phyloP scores from a whole-genome alignment of 345 rosid species.

The Kandelia obovata region DNA sequence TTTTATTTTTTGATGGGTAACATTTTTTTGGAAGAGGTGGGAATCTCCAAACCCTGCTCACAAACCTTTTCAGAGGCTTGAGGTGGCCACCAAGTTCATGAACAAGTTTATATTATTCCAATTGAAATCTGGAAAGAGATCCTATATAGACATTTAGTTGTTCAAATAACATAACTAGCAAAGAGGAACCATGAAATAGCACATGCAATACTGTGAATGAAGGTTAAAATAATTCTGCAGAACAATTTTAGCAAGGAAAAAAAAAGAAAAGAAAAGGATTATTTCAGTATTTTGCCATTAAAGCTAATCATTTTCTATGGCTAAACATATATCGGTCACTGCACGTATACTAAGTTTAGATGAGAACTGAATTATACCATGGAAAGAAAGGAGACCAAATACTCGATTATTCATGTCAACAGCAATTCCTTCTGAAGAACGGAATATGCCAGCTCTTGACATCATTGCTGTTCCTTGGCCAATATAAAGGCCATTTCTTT shows the following conservation, averaged over 20 bases:
- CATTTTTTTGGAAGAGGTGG: neutral
- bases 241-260: conserved; percentile 1
- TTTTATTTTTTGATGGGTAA: no score
- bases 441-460: conserved; percentile 95
- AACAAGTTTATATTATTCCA: neutral
- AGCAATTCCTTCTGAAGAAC: conserved; percentile 73
- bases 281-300: neutral
- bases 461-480: conserved; percentile 86
- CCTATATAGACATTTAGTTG: neutral
- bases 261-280: neutral
- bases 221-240: neutral
- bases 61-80: no score
- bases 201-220: neutral
- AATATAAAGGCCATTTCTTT: conserved; percentile 78
- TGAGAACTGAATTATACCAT: conserved; percentile 45
- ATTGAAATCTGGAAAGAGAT: neutral
- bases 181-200: neutral
- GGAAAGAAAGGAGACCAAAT: conserved; percentile 73
- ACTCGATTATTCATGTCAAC: conserved; percentile 77
- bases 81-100: no score
- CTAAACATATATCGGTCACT: neutral
- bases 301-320: conserved; percentile 1
- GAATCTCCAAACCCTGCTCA: no score
- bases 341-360: neutral
- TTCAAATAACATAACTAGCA: neutral